These are phyloP conservation scores for Capronia americana DNA, from an alignment of 2,329 filamentous ascomycete genomes.

Conservation along the genomic window DNA sequence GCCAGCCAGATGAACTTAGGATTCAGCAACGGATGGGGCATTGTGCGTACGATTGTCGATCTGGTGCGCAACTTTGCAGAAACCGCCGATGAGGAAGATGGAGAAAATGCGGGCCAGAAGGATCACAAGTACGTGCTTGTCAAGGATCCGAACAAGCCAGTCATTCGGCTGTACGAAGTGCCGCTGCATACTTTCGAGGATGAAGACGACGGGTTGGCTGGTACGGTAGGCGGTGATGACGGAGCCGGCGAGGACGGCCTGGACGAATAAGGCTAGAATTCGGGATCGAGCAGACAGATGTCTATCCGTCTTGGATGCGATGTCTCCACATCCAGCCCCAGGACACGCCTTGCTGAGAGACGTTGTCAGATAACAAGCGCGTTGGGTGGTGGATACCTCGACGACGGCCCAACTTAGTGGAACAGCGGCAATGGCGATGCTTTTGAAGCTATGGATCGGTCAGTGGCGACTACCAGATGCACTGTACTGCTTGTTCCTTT, in stretches of 20 bases:
- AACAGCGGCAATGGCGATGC: no score
- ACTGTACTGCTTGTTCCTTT: not conserved
- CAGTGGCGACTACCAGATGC: no score
- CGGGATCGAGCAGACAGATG: not conserved
- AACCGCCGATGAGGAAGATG: slow-evolving; percentile 46
- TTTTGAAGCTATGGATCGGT: no score
- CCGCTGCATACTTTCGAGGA: slow-evolving; percentile 89
- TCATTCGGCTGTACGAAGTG: slow-evolving; percentile 91
- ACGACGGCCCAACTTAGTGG: no score
- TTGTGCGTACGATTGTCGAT: slow-evolving; percentile 96
- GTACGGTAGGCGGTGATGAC: slow-evolving; percentile 59
- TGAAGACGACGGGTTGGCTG: slow-evolving; percentile 70
- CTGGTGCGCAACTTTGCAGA: slow-evolving; percentile 61
- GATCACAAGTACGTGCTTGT: slow-evolving; percentile 60
- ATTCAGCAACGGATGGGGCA: slow-evolving; percentile 97
- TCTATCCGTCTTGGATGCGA: no score
- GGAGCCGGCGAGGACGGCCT: slow-evolving; percentile 63
- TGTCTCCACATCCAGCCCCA: no score
- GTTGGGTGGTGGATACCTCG: no score
- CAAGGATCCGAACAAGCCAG: slow-evolving; percentile 95
- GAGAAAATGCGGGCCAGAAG: slow-evolving; percentile 40
- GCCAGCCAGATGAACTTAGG: slow-evolving; percentile 98
- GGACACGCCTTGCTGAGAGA: no score
- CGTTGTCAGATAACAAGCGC: no score
- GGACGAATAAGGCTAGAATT: slow-evolving; percentile 45